A percentile compares a stretch with the other conserved stretches of the same genome.
phyloP scores from a whole-genome alignment of 768 basidiomycete species.

The Phaffia australis region DNA sequence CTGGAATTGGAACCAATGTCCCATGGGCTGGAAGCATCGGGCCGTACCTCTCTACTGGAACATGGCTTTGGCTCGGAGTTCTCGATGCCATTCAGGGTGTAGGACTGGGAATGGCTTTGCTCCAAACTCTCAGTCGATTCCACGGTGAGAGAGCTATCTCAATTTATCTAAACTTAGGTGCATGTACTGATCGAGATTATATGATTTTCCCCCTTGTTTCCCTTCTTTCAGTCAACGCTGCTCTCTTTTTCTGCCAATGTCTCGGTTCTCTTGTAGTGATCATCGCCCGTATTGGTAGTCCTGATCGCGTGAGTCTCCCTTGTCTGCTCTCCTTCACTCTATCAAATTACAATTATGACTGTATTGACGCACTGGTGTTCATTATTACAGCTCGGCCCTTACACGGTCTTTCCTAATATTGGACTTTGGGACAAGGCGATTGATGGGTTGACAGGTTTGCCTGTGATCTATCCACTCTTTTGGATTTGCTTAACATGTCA shows the following conservation, averaged over 20 bases:
- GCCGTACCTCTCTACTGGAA: conserved; percentile 48
- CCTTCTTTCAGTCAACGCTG: conserved; percentile 56
- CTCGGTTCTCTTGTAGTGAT: conserved; percentile 85
- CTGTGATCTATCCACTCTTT: conserved; percentile 22
- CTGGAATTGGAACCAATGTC: conserved; percentile 47
- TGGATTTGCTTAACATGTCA: conserved; percentile 26
- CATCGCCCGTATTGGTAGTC: conserved; percentile 83
- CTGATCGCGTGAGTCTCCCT: conserved; percentile 46
- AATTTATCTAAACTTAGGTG: not conserved
- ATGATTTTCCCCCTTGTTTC: not conserved
- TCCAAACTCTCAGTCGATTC: conserved; percentile 22
- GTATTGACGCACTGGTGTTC: not conserved
- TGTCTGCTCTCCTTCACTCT: not conserved
- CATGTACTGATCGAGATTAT: not conserved
- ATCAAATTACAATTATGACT: not conserved
- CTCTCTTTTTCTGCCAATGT: conserved; percentile 77
- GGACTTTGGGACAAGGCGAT: conserved; percentile 20
- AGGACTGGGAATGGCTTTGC: conserved; percentile 69
- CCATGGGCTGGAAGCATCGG: conserved; percentile 81
- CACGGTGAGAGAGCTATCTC: conserved; percentile 8
- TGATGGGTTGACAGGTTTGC: conserved; percentile 16
- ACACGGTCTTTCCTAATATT: conserved; percentile 23
- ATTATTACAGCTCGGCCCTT: conserved; percentile 20
- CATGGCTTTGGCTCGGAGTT: conserved; percentile 94
- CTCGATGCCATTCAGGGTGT: conserved; percentile 90